Evolutionary conservation across 495 filamentous ascomycete genomes (phyloP), one percentile per base, ranked within the genome.

Genomic region (Daldinia vernicosa): DNA sequence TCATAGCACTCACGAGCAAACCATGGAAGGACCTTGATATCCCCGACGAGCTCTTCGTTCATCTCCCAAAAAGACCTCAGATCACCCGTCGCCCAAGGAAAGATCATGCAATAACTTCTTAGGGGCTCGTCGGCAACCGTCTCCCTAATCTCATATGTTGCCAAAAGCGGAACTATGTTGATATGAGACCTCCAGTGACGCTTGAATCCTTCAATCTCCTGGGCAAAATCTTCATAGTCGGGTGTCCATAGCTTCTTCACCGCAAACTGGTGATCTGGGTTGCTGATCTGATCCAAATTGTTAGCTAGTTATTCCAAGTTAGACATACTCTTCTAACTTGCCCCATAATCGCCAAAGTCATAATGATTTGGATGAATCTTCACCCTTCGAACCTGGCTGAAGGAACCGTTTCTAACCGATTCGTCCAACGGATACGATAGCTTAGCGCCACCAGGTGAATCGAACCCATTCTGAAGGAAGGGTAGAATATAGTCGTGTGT

Each of bases 281-380:
- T 51, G 30, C 30, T 32, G 7, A 32, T 7, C 30, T 32, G 7
- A 32, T 32, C 30, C 30, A 32, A 32, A 1, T 32, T 32, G 30
- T 32, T 32, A 32, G 30, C 30, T 32, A 9, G 30, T 32, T 32
- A 32, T 24, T 27, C 9, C 11, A 51, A 24, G 11, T 26, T 51
- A 8, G 9, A 1, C 27, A 51, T 12, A 51, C 30, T 51, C 39
- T 11, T 26, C 1, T 26, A 4, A 51, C 22, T 22, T 27, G 9
- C 47, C 19, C 22, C 47, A 27, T 51, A 51, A 19, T 51, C 47
- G 19, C 47, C 47, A 24, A 51, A 51, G 22, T 51, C 47, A 9
- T 51, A 24, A 51, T 51, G 47, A 24, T 51, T 51, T 26, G 47
- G 47, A 51, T 51, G 47, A 19, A 51, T 51, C 47, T 9, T 51